These are phyloP conservation scores for Leptographium lundbergii DNA, from an alignment of 2,329 filamentous ascomycete genomes.

Conservation along the genomic window DNA sequence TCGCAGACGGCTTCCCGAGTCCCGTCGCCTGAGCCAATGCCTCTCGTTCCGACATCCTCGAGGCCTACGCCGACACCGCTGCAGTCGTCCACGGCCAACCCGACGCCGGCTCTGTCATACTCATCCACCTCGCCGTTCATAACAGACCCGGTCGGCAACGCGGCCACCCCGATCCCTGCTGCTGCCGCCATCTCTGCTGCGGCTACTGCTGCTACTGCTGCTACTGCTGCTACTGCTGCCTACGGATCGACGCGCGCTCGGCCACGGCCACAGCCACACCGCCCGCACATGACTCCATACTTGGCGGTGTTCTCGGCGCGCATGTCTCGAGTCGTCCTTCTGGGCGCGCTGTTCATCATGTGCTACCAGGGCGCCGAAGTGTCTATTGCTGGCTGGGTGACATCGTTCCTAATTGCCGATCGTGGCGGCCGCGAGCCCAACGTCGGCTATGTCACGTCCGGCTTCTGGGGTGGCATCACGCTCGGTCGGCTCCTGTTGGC, in stretches of 20 bases:
- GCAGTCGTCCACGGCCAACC: slow-evolving; percentile 11
- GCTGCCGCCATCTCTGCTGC: neutral
- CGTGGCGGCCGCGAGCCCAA: slow-evolving; percentile 55
- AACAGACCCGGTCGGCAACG: neutral
- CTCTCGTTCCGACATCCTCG: neutral
- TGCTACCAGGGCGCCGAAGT: slow-evolving; percentile 79
- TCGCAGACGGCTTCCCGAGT: neutral
- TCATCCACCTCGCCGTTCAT: neutral
- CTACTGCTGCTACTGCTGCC: neutral
- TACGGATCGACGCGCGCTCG: neutral
- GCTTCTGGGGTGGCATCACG: slow-evolving; percentile 63
- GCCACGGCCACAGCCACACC: neutral
- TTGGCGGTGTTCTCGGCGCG: slow-evolving; percentile 34
- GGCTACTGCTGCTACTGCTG: neutral
- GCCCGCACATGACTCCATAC: slow-evolving; percentile 14
- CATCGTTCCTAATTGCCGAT: slow-evolving; percentile 66
- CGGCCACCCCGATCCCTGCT: neutral
- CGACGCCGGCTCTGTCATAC: neutral
- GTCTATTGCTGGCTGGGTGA: slow-evolving; percentile 74
- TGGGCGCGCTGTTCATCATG: slow-evolving; percentile 74
- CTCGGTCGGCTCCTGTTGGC: slow-evolving; percentile 61
- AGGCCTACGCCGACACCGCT: slow-evolving; percentile 5
- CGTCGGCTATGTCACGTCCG: slow-evolving; percentile 69
- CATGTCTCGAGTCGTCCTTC: slow-evolving; percentile 47
- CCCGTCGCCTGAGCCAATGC: neutral